phyloP scores from a whole-genome alignment of 164 flowering plant species.

The Cinnamomum micranthum region DNA sequence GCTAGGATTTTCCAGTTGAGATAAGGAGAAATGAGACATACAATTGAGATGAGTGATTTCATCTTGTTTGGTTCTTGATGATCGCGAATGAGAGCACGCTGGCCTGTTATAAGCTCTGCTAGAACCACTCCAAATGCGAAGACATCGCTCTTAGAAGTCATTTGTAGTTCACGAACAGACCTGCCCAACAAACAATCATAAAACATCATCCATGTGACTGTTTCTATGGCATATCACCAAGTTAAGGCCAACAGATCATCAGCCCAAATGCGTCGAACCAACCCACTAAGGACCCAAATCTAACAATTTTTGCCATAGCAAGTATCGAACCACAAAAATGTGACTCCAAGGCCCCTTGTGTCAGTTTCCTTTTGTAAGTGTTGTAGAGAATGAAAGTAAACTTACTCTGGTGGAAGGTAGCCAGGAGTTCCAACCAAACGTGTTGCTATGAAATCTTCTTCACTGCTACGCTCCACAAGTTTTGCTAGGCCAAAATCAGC shows the following conservation, averaged over 20 bases:
- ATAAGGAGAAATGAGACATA: slow-evolving; percentile 24
- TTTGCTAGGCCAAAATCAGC: slow-evolving; percentile 81
- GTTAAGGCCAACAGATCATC: no score
- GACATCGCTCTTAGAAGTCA: slow-evolving; percentile 62
- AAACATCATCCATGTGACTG: background rate
- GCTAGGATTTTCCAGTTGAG: background rate
- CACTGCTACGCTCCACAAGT: slow-evolving; percentile 55
- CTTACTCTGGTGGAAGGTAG: slow-evolving; percentile 77
- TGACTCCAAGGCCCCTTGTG: background rate
- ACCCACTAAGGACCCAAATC: no score
- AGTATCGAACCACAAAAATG: background rate
- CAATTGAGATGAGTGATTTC: slow-evolving; percentile 64
- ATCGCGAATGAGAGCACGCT: slow-evolving; percentile 61
- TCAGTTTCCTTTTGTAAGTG: background rate
- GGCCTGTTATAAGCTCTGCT: slow-evolving; percentile 68
- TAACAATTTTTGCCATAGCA: background rate
- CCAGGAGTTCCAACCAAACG: slow-evolving; percentile 75
- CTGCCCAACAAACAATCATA: slow-evolving; percentile 22
- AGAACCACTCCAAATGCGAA: slow-evolving; percentile 79
- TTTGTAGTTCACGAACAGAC: slow-evolving; percentile 71
- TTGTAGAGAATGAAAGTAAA: background rate
- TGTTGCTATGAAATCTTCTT: slow-evolving; percentile 57
- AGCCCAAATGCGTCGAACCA: no score
- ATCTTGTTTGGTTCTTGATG: slow-evolving; percentile 47
- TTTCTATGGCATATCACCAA: no score